Evolutionary conservation across 2,329 filamentous ascomycete species (phyloP).

Genomic region (Malbranchea zuffiana): DNA sequence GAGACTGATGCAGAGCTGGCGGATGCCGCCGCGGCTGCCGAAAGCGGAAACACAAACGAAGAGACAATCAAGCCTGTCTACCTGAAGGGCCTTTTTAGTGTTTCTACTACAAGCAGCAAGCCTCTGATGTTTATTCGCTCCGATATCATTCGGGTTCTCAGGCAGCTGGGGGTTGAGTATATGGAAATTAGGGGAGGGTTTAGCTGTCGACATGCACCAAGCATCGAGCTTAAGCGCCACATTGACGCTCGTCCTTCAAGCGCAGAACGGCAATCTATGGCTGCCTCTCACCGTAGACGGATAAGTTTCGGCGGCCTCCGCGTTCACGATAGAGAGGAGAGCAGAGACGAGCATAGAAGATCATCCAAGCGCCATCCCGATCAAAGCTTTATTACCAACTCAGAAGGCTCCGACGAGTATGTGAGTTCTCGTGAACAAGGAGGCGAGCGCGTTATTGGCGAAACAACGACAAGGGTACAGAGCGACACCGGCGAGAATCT

Average conservation of each 20-base stretch:
- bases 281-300: conserved; percentile 54
- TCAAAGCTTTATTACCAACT: conserved; percentile 67
- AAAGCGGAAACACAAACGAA: conserved; percentile 49
- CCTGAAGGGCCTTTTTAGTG: conserved; percentile 92
- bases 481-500: conserved; percentile 77
- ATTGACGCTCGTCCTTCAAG: conserved; percentile 51
- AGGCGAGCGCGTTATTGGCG: conserved; percentile 57
- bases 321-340: conserved; percentile 58
- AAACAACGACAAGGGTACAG: conserved; percentile 85
- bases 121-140: conserved; percentile 73
- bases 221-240: conserved; percentile 72
- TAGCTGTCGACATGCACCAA: conserved; percentile 74
- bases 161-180: conserved; percentile 80
- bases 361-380: conserved; percentile 43
- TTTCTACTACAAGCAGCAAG: conserved; percentile 90
- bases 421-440: conserved; percentile 37
- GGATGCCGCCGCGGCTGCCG: conserved; percentile 41
- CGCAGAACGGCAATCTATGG: conserved; percentile 40
- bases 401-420: conserved; percentile 74
- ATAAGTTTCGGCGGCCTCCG: conserved; percentile 73
- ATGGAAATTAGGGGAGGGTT: conserved; percentile 90
- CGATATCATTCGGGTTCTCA: conserved; percentile 83
- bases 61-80: conserved; percentile 80
- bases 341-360: conserved; percentile 46
- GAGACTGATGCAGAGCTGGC: conserved; percentile 76